Conservation (phyloP, 208 protist species). For the Leishmania gerbilli region DNA sequence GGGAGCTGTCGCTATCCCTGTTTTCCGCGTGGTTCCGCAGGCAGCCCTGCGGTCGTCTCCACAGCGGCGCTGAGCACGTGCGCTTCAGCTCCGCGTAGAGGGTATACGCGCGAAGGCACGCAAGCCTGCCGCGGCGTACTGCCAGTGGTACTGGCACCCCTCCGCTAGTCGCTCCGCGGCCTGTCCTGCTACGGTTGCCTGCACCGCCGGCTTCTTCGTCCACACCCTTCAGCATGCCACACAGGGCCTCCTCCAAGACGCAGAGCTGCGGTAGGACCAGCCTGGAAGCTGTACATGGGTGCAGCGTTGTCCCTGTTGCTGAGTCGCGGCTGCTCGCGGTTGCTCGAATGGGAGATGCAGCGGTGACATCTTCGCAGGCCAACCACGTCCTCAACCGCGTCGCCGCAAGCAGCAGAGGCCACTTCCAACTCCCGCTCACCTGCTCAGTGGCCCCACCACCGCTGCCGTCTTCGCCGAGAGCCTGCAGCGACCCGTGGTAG, state of each 20-base stretch:
- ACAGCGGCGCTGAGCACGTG: not conserved
- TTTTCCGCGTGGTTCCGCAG: not conserved
- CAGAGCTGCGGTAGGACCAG: not conserved
- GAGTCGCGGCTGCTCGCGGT: not conserved
- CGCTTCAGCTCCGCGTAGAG: slow-evolving; percentile 1
- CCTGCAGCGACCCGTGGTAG: slow-evolving; percentile 2
- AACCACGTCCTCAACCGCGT: slow-evolving; percentile 23
- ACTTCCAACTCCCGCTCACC: not conserved
- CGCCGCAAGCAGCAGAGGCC: not conserved
- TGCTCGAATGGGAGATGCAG: not conserved
- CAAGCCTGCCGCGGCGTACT: not conserved
- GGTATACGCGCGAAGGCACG: not conserved
- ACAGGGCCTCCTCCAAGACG: slow-evolving; percentile 22
- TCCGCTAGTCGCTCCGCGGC: not conserved
- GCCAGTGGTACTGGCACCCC: not conserved
- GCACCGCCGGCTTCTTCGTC: not conserved
- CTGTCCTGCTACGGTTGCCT: not conserved
- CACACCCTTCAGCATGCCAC: not conserved
- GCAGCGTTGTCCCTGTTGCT: not conserved
- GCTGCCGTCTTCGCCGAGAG: not conserved
- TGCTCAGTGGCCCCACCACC: not conserved
- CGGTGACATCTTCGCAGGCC: not conserved
- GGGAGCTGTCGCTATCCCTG: not conserved
- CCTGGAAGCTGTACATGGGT: not conserved
- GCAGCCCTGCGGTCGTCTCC: not conserved